Conservation (phyloP, 2,329 filamentous ascomycete genomes). For the Fonsecaea erecta region DNA sequence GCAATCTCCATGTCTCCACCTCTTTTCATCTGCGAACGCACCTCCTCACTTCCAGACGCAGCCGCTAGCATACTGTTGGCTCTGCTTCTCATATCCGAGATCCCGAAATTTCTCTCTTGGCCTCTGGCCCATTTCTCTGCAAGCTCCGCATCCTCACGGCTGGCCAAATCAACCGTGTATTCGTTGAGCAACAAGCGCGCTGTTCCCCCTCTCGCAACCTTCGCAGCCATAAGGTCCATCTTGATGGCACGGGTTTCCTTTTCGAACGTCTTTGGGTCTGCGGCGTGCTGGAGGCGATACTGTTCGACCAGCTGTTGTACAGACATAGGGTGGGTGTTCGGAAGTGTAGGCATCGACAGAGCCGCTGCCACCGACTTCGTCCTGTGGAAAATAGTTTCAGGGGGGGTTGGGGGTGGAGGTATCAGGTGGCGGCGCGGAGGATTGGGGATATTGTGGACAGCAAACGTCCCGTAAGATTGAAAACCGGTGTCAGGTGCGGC, state of each 20-base stretch:
- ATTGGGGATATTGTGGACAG: background rate
- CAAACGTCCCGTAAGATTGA: background rate
- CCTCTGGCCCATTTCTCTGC: constrained; percentile 18
- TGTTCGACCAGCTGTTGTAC: constrained; percentile 25
- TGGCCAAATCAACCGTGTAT: constrained; percentile 33
- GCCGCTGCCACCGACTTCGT: background rate
- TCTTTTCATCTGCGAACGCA: constrained; percentile 3
- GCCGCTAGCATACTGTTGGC: constrained; percentile 1
- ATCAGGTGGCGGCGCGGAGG: background rate
- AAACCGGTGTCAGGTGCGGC: background rate
- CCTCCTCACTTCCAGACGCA: background rate
- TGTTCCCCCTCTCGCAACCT: constrained; percentile 24
- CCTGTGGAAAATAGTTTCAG: constrained; percentile 8
- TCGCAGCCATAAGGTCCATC: constrained; percentile 20
- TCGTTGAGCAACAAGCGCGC: constrained; percentile 23
- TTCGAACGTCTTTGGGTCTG: constrained; percentile 22
- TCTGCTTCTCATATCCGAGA: constrained; percentile 3
- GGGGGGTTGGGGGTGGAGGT: constrained; percentile 27
- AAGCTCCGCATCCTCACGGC: constrained; percentile 24
- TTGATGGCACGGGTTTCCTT: constrained; percentile 26
- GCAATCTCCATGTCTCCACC: constrained; percentile 6
- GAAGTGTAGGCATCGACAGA: constrained; percentile 30
- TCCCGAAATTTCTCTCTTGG: constrained; percentile 4
- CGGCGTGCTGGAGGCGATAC: constrained; percentile 24
- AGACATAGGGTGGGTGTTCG: constrained; percentile 21